These are phyloP conservation scores for Zymoseptoria brevis DNA, from an alignment of 2,329 filamentous ascomycete species.

Conservation along the genomic window DNA sequence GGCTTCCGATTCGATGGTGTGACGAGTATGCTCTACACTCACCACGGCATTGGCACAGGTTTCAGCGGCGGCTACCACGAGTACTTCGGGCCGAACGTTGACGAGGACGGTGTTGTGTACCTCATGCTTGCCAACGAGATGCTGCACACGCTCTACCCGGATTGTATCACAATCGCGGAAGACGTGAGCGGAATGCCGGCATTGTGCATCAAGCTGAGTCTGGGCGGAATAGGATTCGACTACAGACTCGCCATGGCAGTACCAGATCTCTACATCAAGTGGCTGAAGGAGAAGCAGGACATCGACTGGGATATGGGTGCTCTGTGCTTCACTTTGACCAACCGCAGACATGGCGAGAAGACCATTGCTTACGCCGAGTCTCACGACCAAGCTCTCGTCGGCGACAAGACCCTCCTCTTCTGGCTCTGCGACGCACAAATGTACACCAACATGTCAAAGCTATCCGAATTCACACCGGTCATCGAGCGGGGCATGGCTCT, in stretches of 20 bases:
- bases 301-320: slow-evolving; percentile 83
- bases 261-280: slow-evolving; percentile 98
- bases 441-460: slow-evolving; percentile 92
- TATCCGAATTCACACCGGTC: slow-evolving; percentile 74
- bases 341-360: slow-evolving; percentile 91
- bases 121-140: slow-evolving; percentile 95
- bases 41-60: slow-evolving; percentile 96
- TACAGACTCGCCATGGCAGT: slow-evolving; percentile 97
- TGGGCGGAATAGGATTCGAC: slow-evolving; percentile 93
- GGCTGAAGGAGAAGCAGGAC: slow-evolving; percentile 86
- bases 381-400: slow-evolving; percentile 96
- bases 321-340: slow-evolving; percentile 81
- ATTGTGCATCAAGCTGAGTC: slow-evolving; percentile 74
- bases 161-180: slow-evolving; percentile 85
- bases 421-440: slow-evolving; percentile 95
- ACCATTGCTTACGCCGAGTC: slow-evolving; percentile 97
- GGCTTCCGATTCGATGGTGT: slow-evolving; percentile 97
- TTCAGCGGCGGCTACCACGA: slow-evolving; percentile 98
- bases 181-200: slow-evolving; percentile 98
- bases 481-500: slow-evolving; percentile 87
- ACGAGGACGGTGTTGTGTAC: slow-evolving; percentile 90
- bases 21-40: slow-evolving; percentile 93
- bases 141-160: slow-evolving; percentile 82
- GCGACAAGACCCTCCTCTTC: slow-evolving; percentile 96
- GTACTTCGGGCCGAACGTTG: slow-evolving; percentile 83